Base-by-base conservation (phyloP, 441 rosid genomes). In the Monsonia emarginata region DNA sequence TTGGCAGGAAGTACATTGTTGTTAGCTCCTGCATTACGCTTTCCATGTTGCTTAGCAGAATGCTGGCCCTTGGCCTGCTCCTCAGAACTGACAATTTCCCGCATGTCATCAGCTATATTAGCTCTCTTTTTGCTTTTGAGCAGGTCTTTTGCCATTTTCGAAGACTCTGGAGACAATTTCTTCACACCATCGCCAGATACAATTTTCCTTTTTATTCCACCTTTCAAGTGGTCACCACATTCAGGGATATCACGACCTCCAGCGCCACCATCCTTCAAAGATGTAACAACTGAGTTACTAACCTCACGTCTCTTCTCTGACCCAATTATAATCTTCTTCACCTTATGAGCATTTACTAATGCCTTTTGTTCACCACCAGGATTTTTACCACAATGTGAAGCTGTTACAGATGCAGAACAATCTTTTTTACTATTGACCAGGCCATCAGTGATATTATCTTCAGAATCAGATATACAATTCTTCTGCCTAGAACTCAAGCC, bases 1-100 rank as follows among this genome's bases (percentile, higher is more conserved):
- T 88, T 94, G 71, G 78, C 77, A 72, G 82, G 77, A 73, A 65
- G 80, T 40, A 75, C 70, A 74, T 68, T 74, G 72, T 79, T 85
- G 70, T 71, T 70, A 25, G 75, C 61, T 70, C 72, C 81, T 19
- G 64, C 16, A 64, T 76, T 78, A 72, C 65, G 73, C 65, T 77
- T 84, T 71, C 76, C 84, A 68, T 28, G 80, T 65, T 83, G 85
- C 76, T 73, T 82, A 62, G 74, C 77, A 68, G 69, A 62, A 56
- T 32, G 54, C 75, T 79, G 81, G 50, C 28, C 54, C 27, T 59
- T 28, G 38, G 38, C 22, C 27, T 65, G 70, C 72, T 71, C 75
- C 72, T 64, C 75, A 5, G 67, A 36, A 70, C 62, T 67, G 50
- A 73, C 78, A 25, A 65, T 61, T 25, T 77, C 86, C 46, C 38